These are phyloP conservation scores for Heritiera littoralis DNA, from an alignment of 345 rosid species.

Conservation along the genomic window DNA sequence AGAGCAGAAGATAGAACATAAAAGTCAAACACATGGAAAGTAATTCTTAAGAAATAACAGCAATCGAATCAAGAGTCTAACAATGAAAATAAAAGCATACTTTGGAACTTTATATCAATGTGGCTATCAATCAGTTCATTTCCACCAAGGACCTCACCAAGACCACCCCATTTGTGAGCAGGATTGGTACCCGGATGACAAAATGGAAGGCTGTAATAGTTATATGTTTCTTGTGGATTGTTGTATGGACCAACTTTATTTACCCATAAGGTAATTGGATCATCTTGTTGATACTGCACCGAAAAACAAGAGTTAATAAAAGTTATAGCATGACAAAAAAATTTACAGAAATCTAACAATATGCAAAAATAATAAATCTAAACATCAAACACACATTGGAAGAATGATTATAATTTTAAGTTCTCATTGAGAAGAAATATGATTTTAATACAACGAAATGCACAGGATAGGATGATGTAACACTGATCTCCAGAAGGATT, in stretches of 20 bases:
- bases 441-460: conserved; percentile 6
- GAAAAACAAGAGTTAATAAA: conserved; percentile 16
- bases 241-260: conserved; percentile 99
- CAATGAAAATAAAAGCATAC: conserved; percentile 46
- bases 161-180: conserved; percentile 99
- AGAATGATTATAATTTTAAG: background rate
- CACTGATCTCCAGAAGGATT: background rate
- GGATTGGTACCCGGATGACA: conserved; percentile 63
- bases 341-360: background rate
- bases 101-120: conserved; percentile 74
- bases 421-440: background rate
- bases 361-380: background rate
- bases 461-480: background rate
- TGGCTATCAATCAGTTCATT: conserved; percentile 98
- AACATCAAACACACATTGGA: background rate
- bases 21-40: conserved; percentile 5
- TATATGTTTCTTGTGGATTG: conserved; percentile 99
- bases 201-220: conserved; percentile 98
- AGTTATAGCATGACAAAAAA: background rate
- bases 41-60: conserved; percentile 5
- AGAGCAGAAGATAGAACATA: background rate
- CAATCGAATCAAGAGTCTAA: conserved; percentile 1
- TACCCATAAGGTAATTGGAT: conserved; percentile 91
- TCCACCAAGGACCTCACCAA: conserved; percentile 99
- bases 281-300: conserved; percentile 78